A percentile compares a stretch with the other conserved stretches of the same genome.
Conservation (phyloP, 2,329 filamentous ascomycete species). For the Fonsecaea erecta region DNA sequence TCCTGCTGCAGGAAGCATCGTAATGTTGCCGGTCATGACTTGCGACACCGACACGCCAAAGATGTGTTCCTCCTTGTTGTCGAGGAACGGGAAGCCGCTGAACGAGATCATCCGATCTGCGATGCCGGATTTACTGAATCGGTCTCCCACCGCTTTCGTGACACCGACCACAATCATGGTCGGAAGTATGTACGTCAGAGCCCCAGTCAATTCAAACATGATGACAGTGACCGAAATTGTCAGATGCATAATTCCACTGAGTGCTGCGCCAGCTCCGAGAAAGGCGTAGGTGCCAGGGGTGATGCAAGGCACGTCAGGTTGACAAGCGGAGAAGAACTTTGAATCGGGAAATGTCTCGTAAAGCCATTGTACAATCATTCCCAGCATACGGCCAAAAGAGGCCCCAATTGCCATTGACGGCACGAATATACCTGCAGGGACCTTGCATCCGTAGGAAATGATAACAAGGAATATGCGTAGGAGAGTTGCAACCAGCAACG, state of each 20-base stretch:
- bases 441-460: conserved; percentile 96
- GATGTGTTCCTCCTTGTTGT: conserved; percentile 96
- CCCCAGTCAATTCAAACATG: conserved; percentile 99
- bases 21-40: conserved; percentile 80
- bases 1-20: conserved; percentile 71
- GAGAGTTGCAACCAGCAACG: conserved; percentile 77
- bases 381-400: conserved; percentile 90
- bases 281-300: conserved; percentile 98
- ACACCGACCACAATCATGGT: conserved; percentile 99
- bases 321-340: conserved; percentile 84
- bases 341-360: conserved; percentile 83
- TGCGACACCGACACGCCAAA: conserved; percentile 92
- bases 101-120: conserved; percentile 99
- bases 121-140: conserved; percentile 94
- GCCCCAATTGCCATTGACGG: conserved; percentile 97
- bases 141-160: conserved; percentile 88
- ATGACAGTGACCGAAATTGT: conserved; percentile 97
- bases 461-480: conserved; percentile 85
- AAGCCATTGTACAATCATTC: conserved; percentile 87
- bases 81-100: conserved; percentile 93
- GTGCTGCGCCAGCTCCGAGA: conserved; percentile 84
- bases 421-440: conserved; percentile 96
- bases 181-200: conserved; percentile 92
- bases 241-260: conserved; percentile 98
- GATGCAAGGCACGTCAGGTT: conserved; percentile 91